Base-by-base conservation (phyloP, 257 asterid genomes). In the Solanum habrochaites region DNA sequence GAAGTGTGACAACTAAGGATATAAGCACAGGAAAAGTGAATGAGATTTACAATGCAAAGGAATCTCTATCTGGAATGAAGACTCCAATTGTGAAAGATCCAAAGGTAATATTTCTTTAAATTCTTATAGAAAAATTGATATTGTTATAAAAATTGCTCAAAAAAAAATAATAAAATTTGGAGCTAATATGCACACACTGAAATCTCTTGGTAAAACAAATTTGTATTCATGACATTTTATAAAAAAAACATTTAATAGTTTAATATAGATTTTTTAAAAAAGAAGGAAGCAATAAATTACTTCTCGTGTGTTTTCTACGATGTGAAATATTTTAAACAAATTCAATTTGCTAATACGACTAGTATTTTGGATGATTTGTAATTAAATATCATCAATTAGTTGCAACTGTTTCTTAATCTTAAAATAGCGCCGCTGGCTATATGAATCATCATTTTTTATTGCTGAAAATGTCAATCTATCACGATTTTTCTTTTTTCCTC, bases 31-130 rank as follows among this genome's bases (percentile, higher is more conserved):
- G 94, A 62, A 91, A 91, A 90, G 75, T 88, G 3, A 91, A 86
- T 47, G 87, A 86, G 56, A 92, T 97, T 70, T 97, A 97, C 89
- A 58, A 93, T 52, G 98, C 98, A 42, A 94, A 86, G 64, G 94
- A 94, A 88, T 89, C 91, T 2, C 89, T 94, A 39, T 90, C 94
- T 7, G 92, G 93, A 43, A 85, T 94, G 83, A 94, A 92, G 89
- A 86, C 95, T 82, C 99, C 99, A 11, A 37, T 87, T 23, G 89
- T 97, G 67, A 91, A 89, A 88, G 95, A 94, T 80, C 88, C 91
- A 47, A 80, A 93, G 95, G 99, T 95, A 91, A 91, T 62, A 20
- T 81, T 47, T 45, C 66, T 45, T 78, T 37, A 43, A 43, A 42
- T 77, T 43, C 8, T 77, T n/a, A 12, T 23, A 75, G 23, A 14